Conservation (phyloP, 2,329 filamentous ascomycete species). For the Aspergillus sp. region DNA sequence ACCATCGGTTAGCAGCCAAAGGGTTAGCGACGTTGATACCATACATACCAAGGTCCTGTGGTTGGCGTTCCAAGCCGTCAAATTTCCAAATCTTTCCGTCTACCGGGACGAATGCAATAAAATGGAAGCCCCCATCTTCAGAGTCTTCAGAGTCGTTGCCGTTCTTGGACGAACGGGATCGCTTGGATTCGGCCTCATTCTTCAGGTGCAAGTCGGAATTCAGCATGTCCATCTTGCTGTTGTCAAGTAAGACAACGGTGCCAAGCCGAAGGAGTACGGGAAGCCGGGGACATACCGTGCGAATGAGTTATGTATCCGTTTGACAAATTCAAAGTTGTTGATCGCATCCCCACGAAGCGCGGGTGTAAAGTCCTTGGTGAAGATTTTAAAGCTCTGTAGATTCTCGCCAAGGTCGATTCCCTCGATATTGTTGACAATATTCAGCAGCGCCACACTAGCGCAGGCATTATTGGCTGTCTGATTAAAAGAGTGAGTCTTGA, state of each 20-base stretch:
- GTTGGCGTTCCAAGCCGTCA: slow-evolving; percentile 69
- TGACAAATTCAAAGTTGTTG: slow-evolving; percentile 64
- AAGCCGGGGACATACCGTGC: slow-evolving; percentile 48
- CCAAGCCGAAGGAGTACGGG: not conserved
- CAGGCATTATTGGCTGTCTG: slow-evolving; percentile 77
- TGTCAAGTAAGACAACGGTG: slow-evolving; percentile 3
- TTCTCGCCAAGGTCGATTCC: slow-evolving; percentile 59
- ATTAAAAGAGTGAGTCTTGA: slow-evolving; percentile 3
- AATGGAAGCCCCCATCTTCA: slow-evolving; percentile 75
- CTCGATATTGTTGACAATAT: slow-evolving; percentile 80
- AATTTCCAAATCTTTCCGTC: slow-evolving; percentile 74
- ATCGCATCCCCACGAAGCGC: slow-evolving; percentile 67
- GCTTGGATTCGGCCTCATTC: slow-evolving; percentile 33
- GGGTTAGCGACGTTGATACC: not conserved
- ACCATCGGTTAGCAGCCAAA: slow-evolving; percentile 7
- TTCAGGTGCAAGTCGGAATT: slow-evolving; percentile 58
- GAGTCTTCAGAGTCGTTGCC: slow-evolving; percentile 39
- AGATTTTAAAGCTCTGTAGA: slow-evolving; percentile 62
- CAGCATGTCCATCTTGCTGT: slow-evolving; percentile 64
- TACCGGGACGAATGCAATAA: slow-evolving; percentile 76
- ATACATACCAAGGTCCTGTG: slow-evolving; percentile 50
- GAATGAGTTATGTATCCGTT: slow-evolving; percentile 79
- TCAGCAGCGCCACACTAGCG: slow-evolving; percentile 83
- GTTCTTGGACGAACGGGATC: slow-evolving; percentile 23
- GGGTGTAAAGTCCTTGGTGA: slow-evolving; percentile 59